Base-by-base conservation (phyloP, 2,329 filamentous ascomycete genomes). In the Alternaria infectoria region DNA sequence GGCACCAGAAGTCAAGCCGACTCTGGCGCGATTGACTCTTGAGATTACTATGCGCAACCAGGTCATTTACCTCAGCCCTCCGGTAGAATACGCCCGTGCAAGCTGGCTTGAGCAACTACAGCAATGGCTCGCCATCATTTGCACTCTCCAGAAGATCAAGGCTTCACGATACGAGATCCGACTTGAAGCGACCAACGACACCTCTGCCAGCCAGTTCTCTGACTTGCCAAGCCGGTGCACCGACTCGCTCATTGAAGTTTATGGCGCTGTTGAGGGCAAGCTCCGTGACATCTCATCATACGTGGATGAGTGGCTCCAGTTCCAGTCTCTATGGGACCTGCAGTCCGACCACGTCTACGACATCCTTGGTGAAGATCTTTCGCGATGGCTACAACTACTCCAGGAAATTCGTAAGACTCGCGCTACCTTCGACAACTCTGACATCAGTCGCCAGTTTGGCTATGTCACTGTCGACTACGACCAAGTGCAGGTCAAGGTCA, bases 1-100 rank as follows among this genome's bases (percentile, higher is more conserved):
- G 82, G 55, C 62, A 17, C 60, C 64, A 7, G 76, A 81, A 45
- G 71, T 75, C 44, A 78, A 73, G 43, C 92, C 93, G 0, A 85
- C 85, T 4, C 89, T 97, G 81, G 89, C 87, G 72, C 88, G 87
- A 28, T 86, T 97, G 23, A 86, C 96, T 15, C 93, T 97, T 71
- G 96, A 99, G 78, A 91, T 99, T 58, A 96, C 93, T 6, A 99
- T 99, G 93, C 92, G 93, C 30, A 98, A 98, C 73, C 96, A 99
- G 79, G 91, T 97, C 69, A 97, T 99, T 70, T 97, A 97, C 75
- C 87, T 99, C 25, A 96, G 97, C 57, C 96, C 96, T 5, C 96
- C 96, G 6, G 85, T 98, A 55, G 93, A 97, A 77, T 96, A 90
- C 77, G 94, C 96, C 15, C 89, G 94, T 69, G 94, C 95, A 12